These are phyloP conservation scores for Flaveria trinervia DNA, from an alignment of 129 eudicot genomes.

Conservation along the genomic window DNA sequence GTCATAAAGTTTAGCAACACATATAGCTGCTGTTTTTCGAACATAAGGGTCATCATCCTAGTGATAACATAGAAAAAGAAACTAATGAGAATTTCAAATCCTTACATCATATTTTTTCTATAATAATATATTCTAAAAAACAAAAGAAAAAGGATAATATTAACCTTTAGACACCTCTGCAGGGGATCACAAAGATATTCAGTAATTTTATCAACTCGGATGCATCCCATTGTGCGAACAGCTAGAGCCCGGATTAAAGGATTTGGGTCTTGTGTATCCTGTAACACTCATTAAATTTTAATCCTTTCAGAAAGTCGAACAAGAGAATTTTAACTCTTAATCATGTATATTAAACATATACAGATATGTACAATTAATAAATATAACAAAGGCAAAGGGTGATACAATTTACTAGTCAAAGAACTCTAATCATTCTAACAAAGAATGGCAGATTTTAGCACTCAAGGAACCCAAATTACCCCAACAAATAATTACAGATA, in stretches of 20 bases:
- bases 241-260: conserved; percentile 98
- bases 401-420: neutral
- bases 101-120: neutral
- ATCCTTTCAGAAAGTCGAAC: conserved; percentile 4
- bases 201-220: conserved; percentile 97
- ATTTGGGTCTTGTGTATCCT: conserved; percentile 99
- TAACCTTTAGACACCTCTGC: conserved; percentile 97
- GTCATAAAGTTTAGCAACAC: conserved; percentile 98
- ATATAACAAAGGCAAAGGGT: neutral
- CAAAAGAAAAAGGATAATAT: neutral
- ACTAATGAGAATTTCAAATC: conserved; percentile 1
- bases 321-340: conserved; percentile 1
- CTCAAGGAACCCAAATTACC: neutral
- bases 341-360: neutral
- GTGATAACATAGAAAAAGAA: conserved; percentile 4
- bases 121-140: neutral
- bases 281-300: conserved; percentile 24
- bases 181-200: conserved; percentile 98
- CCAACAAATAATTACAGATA: neutral
- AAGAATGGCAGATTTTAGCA: neutral
- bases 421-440: neutral
- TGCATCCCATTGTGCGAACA: conserved; percentile 99
- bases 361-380: neutral
- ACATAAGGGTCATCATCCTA: conserved; percentile 99
- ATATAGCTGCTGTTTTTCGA: conserved; percentile 97